phyloP scores from a whole-genome alignment of 2,329 filamentous ascomycete genomes.

The Thelonectria olida region DNA sequence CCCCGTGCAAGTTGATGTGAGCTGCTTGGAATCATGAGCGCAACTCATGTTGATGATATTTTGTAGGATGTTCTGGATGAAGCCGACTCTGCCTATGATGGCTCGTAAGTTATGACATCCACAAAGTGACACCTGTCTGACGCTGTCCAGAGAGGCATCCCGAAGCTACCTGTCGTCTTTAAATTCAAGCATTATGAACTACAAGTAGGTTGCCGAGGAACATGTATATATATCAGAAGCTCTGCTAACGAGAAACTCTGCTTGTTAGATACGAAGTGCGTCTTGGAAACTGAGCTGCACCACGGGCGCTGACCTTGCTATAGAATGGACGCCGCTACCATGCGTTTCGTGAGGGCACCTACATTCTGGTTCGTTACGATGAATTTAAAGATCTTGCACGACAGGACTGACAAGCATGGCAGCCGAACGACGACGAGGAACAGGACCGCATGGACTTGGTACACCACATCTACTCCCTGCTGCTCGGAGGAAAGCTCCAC shows the following conservation, averaged over 20 bases:
- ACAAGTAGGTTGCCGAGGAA: constrained; percentile 7
- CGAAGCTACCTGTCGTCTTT: constrained; percentile 18
- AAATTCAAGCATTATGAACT: constrained; percentile 21
- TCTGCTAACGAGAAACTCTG: background rate
- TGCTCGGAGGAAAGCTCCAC: background rate
- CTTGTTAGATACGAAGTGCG: constrained; percentile 22
- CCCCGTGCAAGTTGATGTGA: constrained; percentile 7
- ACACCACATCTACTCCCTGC: constrained; percentile 5
- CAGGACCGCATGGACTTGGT: constrained; percentile 9
- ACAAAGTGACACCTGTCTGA: background rate
- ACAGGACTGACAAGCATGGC: background rate
- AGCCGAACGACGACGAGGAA: constrained; percentile 14
- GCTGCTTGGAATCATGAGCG: background rate
- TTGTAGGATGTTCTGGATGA: constrained; percentile 7
- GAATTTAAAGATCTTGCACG: background rate
- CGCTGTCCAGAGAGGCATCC: constrained; percentile 10
- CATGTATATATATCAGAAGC: background rate
- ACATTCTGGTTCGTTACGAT: constrained; percentile 1
- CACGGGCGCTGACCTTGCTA: background rate
- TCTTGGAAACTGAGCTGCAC: background rate
- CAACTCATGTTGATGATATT: background rate
- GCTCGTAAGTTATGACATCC: background rate
- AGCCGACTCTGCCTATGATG: constrained; percentile 8
- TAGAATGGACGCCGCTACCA: constrained; percentile 24
- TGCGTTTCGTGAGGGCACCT: constrained; percentile 19